These are phyloP conservation scores for Nannochloropsis gaditana DNA, from an alignment of 108 stramenopile genomes.

Conservation along the genomic window DNA sequence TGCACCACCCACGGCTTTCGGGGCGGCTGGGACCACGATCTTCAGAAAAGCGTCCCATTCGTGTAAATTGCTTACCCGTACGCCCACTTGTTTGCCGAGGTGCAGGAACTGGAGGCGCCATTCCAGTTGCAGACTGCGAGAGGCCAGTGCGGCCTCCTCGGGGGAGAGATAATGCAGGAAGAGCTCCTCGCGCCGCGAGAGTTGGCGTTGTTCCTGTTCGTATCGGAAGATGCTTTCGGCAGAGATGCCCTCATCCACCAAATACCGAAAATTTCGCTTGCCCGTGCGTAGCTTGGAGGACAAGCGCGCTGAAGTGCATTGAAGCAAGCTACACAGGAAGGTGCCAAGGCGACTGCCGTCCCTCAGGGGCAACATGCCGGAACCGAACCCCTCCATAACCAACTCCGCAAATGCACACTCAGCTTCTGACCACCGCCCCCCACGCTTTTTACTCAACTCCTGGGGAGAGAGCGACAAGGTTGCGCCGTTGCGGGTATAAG, in stretches of 20 bases:
- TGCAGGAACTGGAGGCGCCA: not conserved
- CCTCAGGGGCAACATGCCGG: not conserved
- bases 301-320: not conserved
- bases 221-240: not conserved
- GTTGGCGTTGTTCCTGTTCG: not conserved
- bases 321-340: conserved; percentile 1
- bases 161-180: conserved; percentile 6
- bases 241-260: not conserved
- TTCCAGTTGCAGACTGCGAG: not conserved
- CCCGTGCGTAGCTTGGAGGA: conserved; percentile 6
- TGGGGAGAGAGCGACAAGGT: not conserved
- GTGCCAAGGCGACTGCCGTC: not conserved
- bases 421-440: conserved; percentile 6
- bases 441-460: conserved; percentile 13
- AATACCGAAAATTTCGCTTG: conserved; percentile 6
- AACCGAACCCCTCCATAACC: not conserved
- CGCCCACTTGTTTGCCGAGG: not conserved
- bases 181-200: not conserved
- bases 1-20: not conserved
- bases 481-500: not conserved
- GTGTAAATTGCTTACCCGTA: not conserved
- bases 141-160: not conserved
- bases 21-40: not conserved
- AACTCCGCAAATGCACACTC: not conserved
- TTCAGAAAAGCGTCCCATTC: not conserved